phyloP scores from a whole-genome alignment of 495 filamentous ascomycete genomes.

The Saxophila tyrrhenica region DNA sequence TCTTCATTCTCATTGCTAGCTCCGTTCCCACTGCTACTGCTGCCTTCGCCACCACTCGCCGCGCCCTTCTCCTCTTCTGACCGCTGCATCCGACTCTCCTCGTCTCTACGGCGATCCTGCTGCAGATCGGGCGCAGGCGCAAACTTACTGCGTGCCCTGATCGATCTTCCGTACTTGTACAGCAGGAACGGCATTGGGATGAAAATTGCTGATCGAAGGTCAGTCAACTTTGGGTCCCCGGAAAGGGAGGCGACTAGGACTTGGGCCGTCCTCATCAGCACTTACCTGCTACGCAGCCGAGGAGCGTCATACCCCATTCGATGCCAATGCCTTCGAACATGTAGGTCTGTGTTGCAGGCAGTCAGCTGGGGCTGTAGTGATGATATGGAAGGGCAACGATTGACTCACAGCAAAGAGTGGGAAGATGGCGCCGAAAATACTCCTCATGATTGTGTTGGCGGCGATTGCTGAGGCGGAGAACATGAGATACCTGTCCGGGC shows the following conservation, averaged over 20 bases:
- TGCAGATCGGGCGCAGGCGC: constrained; percentile 21
- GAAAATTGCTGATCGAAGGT: no score
- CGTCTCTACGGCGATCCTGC: constrained; percentile 16
- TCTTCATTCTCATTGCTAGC: background rate
- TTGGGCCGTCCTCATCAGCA: no score
- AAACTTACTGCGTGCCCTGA: constrained; percentile 21
- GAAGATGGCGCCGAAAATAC: constrained; percentile 22
- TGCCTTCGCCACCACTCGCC: background rate
- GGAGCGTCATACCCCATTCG: constrained; percentile 22
- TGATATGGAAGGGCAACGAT: no score
- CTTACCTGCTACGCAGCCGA: no score
- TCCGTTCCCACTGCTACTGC: background rate
- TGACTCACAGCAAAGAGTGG: constrained; percentile 12
- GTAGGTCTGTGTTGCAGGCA: constrained; percentile 1
- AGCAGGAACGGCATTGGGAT: constrained; percentile 24
- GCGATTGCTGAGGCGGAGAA: constrained; percentile 24
- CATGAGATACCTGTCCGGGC: constrained; percentile 16
- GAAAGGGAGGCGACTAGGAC: no score
- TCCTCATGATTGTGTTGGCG: constrained; percentile 24
- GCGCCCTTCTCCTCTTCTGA: background rate
- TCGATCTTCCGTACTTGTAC: constrained; percentile 17
- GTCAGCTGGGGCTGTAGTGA: no score
- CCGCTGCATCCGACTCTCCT: constrained; percentile 13
- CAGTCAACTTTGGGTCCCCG: no score
- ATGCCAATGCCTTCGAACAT: constrained; percentile 26